Evolutionary conservation across 352 stramenopile genomes (phyloP), one percentile per base, ranked within the genome.

Genomic region (Peronosclerospora sorghi): DNA sequence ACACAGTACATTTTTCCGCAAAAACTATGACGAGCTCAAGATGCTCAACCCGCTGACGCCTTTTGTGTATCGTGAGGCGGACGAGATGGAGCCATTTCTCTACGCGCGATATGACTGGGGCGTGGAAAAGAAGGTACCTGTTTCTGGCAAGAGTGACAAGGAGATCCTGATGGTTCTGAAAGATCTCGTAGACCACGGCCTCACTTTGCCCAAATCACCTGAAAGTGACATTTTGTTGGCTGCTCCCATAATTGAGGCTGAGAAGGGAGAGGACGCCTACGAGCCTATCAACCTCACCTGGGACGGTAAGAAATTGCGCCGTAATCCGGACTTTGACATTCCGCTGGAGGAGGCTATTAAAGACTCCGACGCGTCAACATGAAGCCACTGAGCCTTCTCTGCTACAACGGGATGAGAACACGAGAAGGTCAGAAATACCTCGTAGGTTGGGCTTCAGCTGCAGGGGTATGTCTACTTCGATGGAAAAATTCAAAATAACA

Each of bases 11-110:
- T 92, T 89, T 45, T 92, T 92, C 65, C 74, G 62, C 51, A 84
- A 83, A 57, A 88, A 92, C 59, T 92, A 92, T 64, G 59, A 45
- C 9, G 80, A 92, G 54, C 73, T 92, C 32, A 92, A 92, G 72
- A 88, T 89, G 76, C 62, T 92, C 24, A 92, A 92, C 63, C 80
- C 79, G 14, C 49, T 51, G 41, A 92, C 77, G 45, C 80, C 80
- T 18, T 79, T 92, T 43, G 65, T 92, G 38, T 92, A 92, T 67
- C 72, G 80, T 35, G 80, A 92, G 41, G 77, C 74, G n/a, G 77
- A 89, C 32, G 80, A 86, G 44, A 83, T 89, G 64, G 64, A 89
- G 44, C 80, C 80, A n/a, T 92, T 92, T 48, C 73, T 92, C 39
- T 89, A 92, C 67, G 80, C 73, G 5, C 76, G 80, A 21, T 92